Evolutionary conservation across 345 rosid species (phyloP).

Genomic region (Salix purpurea): DNA sequence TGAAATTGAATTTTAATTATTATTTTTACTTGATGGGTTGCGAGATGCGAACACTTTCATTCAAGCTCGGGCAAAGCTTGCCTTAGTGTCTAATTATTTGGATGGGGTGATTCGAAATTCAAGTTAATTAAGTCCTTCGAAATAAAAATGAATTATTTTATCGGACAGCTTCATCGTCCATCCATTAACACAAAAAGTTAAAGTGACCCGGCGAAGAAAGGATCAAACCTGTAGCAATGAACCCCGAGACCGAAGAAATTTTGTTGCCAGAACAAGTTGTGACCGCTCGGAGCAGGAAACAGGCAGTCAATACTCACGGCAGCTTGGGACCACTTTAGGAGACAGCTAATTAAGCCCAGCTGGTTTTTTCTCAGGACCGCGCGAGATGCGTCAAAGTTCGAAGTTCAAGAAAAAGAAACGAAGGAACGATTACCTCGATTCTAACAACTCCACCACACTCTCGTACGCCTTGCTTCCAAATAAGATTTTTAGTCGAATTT

Average conservation of each 20-base stretch:
- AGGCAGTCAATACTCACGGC: neutral
- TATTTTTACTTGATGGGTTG: no score
- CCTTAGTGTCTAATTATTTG: no score
- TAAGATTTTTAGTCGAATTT: neutral
- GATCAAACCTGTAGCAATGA: neutral
- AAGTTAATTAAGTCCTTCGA: neutral
- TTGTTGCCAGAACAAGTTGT: neutral
- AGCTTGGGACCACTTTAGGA: conserved; percentile 9
- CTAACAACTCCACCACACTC: neutral
- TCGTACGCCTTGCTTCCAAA: neutral
- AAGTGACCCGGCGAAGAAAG: neutral
- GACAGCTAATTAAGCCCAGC: conserved; percentile 1
- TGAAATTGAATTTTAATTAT: no score
- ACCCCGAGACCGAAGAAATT: neutral
- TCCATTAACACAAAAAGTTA: neutral
- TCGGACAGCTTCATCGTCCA: neutral
- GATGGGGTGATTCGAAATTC: no score
- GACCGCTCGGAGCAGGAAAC: neutral
- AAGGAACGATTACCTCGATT: conserved; percentile 1
- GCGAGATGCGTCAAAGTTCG: conserved; percentile 9
- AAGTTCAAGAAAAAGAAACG: no score
- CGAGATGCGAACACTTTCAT: no score
- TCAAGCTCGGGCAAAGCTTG: no score
- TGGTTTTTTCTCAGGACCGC: neutral
- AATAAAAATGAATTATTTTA: no score